These are phyloP conservation scores for Populus euphratica DNA, from an alignment of 345 rosid genomes.

Conservation along the genomic window DNA sequence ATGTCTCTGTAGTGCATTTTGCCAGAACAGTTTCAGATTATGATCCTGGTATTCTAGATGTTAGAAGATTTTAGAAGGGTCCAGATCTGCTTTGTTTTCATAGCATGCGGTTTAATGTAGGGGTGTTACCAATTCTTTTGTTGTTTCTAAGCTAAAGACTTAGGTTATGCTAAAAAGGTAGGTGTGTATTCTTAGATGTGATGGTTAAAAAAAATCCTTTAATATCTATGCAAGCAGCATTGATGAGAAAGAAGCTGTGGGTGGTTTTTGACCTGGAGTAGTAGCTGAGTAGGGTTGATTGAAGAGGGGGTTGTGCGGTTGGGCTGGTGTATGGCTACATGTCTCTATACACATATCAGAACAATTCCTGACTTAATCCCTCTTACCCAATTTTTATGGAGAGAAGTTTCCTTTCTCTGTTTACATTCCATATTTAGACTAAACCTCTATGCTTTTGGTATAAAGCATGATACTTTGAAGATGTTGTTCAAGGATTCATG, in stretches of 20 bases:
- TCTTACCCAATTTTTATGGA: background rate
- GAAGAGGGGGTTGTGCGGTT: background rate
- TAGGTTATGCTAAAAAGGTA: background rate
- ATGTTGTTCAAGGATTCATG: background rate
- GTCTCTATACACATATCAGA: background rate
- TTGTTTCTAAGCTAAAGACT: background rate
- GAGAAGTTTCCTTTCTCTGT: background rate
- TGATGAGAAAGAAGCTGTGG: background rate
- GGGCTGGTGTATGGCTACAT: background rate
- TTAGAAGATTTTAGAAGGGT: background rate
- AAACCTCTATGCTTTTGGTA: background rate
- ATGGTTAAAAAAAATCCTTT: background rate
- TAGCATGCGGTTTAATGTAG: background rate
- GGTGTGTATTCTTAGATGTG: background rate
- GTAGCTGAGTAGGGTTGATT: background rate
- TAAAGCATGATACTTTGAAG: background rate
- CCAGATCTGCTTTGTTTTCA: background rate
- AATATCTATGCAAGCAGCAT: background rate
- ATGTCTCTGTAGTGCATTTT: background rate
- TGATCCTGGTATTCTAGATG: background rate
- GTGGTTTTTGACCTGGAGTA: background rate
- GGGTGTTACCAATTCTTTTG: background rate
- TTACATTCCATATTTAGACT: background rate
- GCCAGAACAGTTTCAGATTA: background rate
- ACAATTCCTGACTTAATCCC: background rate